Evolutionary conservation across 1,284 basidiomycete genomes (phyloP).

Genomic region (Sporisorium graminicola): DNA sequence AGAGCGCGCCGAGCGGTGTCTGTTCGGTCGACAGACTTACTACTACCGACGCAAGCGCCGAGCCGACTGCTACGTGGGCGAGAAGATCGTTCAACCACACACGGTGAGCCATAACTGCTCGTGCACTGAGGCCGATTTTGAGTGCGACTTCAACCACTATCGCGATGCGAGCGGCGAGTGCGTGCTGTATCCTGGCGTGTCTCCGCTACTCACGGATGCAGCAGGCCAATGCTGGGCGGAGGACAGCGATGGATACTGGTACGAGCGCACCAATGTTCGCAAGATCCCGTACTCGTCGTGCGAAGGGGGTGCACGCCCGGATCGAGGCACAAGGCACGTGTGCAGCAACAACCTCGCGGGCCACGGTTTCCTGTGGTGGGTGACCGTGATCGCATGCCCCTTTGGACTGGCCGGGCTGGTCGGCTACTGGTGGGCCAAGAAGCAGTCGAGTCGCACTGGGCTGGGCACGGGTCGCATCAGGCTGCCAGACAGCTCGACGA

Average conservation of each 20-base stretch:
- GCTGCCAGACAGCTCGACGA: slow-evolving; percentile 53
- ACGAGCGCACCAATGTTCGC: slow-evolving; percentile 64
- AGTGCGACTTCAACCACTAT: slow-evolving; percentile 69
- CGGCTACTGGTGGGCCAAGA: slow-evolving; percentile 72
- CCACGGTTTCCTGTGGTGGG: slow-evolving; percentile 66
- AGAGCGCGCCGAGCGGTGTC: slow-evolving; percentile 62
- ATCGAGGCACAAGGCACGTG: slow-evolving; percentile 59
- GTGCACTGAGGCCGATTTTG: slow-evolving; percentile 66
- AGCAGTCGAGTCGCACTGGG: slow-evolving; percentile 71
- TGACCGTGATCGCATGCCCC: slow-evolving; percentile 55
- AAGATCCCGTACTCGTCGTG: slow-evolving; percentile 66
- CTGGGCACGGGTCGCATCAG: slow-evolving; percentile 32
- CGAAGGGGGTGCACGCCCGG: slow-evolving; percentile 57
- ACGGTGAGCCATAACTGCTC: slow-evolving; percentile 55
- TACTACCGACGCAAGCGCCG: slow-evolving; percentile 65
- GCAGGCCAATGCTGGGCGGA: slow-evolving; percentile 56
- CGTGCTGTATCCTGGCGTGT: slow-evolving; percentile 57
- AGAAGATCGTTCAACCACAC: slow-evolving; percentile 58
- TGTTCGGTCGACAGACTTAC: slow-evolving; percentile 66
- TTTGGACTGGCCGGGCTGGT: slow-evolving; percentile 53
- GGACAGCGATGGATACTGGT: slow-evolving; percentile 65
- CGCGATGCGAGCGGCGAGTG: slow-evolving; percentile 59
- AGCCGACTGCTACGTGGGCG: slow-evolving; percentile 66
- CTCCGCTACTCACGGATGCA: slow-evolving; percentile 43
- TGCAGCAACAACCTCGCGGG: slow-evolving; percentile 52